phyloP scores from a whole-genome alignment of 306 rosid genomes.

The Herpetospermum pedunculosum region DNA sequence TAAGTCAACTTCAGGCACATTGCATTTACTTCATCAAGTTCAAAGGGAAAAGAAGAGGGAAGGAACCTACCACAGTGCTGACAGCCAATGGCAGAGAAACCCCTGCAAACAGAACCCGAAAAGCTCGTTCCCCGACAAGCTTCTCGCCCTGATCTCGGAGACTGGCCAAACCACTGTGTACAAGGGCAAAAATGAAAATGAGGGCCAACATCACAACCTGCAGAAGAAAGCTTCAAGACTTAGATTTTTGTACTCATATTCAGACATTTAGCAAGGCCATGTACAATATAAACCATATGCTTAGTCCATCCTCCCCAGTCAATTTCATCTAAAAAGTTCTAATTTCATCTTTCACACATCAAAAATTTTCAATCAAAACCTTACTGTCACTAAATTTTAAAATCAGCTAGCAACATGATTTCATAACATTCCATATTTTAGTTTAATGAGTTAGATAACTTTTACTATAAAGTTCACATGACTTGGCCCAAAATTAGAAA shows the following conservation, averaged over 20 bases:
- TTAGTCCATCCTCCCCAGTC: not conserved
- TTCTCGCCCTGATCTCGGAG: slow-evolving; percentile 76
- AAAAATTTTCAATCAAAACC: no score
- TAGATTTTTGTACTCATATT: slow-evolving; percentile 13
- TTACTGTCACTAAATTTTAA: not conserved
- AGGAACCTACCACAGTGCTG: slow-evolving; percentile 51
- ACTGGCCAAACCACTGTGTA: slow-evolving; percentile 89
- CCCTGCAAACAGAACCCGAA: slow-evolving; percentile 93
- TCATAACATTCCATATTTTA: not conserved
- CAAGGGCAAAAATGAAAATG: slow-evolving; percentile 53
- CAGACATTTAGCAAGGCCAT: not conserved
- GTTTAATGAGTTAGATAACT: not conserved
- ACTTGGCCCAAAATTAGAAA: not conserved
- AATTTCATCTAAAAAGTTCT: not conserved
- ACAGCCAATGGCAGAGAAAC: slow-evolving; percentile 77
- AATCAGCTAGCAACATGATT: no score
- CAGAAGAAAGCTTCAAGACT: slow-evolving; percentile 20
- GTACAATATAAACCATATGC: not conserved
- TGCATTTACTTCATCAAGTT: not conserved
- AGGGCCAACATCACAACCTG: slow-evolving; percentile 79
- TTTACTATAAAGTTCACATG: not conserved
- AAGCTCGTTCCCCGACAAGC: slow-evolving; percentile 78
- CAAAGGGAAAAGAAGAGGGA: slow-evolving; percentile 18
- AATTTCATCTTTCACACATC: not conserved
- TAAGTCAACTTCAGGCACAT: not conserved